Base-by-base conservation (phyloP, 176 grass and related monocot genomes). In the Echinochloa phyllopogon region DNA sequence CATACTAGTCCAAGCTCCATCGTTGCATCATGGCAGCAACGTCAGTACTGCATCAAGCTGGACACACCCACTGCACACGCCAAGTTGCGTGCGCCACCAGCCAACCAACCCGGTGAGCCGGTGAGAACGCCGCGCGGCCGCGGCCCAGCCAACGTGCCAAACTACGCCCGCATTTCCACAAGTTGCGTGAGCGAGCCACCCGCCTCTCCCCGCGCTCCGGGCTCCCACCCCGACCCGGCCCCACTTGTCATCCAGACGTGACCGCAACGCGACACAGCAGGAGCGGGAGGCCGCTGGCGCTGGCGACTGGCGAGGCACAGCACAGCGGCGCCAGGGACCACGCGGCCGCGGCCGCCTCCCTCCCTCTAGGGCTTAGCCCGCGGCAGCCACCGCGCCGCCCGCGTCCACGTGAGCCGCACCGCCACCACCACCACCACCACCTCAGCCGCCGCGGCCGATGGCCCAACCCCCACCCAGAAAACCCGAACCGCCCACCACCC, bases 371-470 rank as follows among this genome's bases (percentile, higher is more conserved):
- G 68, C 69, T 39, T 39, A 53, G 62, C 49, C 74, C 12, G 65
- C 45, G 27, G 71, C 83, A 39, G 45, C 84, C 83, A 65, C 88
- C 84, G 71, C 52, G 66, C 78, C 63, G 57, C 58, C 24, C 49
- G 20, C 87, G 17, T 81, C 86, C 90, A 88, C 90, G 90, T 92
- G 90, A 92, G 33, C 72, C 77, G 60, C 89, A 70, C 55, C 82
- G 69, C 70, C 87, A 44, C 62, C 57, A 60, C 64, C 64, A 62
- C 56, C 56, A 77, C 56, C 55, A 45, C 82, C 24, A 39, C 74
- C 45, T 23, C 58, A 44, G 47, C 78, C 27, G 70, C 85, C 69
- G 74, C 84, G 64, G 86, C 67, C 67, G 75, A 72, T 82, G 79
- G 73, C 82, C 85, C 74, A 87, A 84, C 33, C 69, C 51, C 40